Evolutionary conservation across 306 rosid species (phyloP).

Genomic region (Glycine soja): DNA sequence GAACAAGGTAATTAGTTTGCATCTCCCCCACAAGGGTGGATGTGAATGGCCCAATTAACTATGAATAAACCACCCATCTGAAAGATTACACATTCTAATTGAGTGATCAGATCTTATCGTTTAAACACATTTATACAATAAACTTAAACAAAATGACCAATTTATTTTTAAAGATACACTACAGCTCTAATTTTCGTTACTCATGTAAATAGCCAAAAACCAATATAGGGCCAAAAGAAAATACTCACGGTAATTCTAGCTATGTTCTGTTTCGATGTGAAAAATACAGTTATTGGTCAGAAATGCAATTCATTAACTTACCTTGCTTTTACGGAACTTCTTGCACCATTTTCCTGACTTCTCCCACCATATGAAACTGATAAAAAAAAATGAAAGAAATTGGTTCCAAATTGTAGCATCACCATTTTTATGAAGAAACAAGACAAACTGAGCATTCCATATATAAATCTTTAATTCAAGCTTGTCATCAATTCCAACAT

Average conservation of each 20-base stretch:
- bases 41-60: conserved; percentile 3
- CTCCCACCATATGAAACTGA: conserved; percentile 59
- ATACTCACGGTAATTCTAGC: neutral
- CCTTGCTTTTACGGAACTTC: conserved; percentile 59
- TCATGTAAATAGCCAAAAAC: no score
- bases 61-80: conserved; percentile 7
- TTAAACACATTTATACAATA: neutral
- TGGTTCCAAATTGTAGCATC: conserved; percentile 31
- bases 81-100: conserved; percentile 4
- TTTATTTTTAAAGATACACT: neutral
- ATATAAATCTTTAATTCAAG: conserved; percentile 31
- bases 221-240: neutral
- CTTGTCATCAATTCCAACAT: conserved; percentile 7
- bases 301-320: conserved; percentile 49
- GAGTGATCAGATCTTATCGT: neutral
- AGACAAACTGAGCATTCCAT: conserved; percentile 5
- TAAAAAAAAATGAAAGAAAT: conserved; percentile 32
- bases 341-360: conserved; percentile 48
- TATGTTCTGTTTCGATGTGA: neutral
- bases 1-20: neutral
- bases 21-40: neutral
- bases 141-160: neutral
- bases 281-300: conserved; percentile 12
- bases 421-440: conserved; percentile 19
- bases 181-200: neutral